Percentiles rank a stretch among this genome's conserved stretches.
Evolutionary conservation across 192 early-diverging fungal genomes (phyloP).

Genomic region (Entomortierella beljakovae): DNA sequence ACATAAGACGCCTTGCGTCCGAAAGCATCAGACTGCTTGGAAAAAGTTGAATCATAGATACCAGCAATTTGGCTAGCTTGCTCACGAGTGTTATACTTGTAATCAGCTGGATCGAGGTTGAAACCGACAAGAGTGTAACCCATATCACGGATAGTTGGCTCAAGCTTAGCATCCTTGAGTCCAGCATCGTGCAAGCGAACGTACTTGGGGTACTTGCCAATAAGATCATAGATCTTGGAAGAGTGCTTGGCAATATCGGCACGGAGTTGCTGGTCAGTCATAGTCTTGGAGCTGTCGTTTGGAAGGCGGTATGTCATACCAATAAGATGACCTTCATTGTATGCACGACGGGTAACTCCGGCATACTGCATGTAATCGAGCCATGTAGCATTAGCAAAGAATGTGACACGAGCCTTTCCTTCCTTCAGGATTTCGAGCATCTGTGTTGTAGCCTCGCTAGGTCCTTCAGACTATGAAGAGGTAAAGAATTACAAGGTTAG

Average conservation of each 20-base stretch:
- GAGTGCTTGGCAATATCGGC: constrained; percentile 59
- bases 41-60: constrained; percentile 54
- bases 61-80: constrained; percentile 57
- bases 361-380: constrained; percentile 66
- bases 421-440: constrained; percentile 62
- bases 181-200: constrained; percentile 59
- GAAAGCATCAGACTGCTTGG: constrained; percentile 60
- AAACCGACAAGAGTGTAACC: constrained; percentile 61
- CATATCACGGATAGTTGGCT: constrained; percentile 54
- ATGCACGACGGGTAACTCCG: constrained; percentile 62
- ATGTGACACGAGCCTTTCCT: constrained; percentile 61
- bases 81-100: constrained; percentile 56
- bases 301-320: constrained; percentile 67
- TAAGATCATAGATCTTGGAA: constrained; percentile 57
- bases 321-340: constrained; percentile 66
- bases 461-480: constrained; percentile 57
- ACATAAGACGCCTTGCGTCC: constrained; percentile 60
- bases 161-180: constrained; percentile 55
- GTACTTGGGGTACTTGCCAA: constrained; percentile 64
- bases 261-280: constrained; percentile 56
- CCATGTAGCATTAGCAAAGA: constrained; percentile 66
- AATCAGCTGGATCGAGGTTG: constrained; percentile 62
- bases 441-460: constrained; percentile 66
- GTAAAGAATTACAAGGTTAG: neutral
- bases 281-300: constrained; percentile 54